A percentile compares a stretch with the other conserved stretches of the same genome.
phyloP scores from a whole-genome alignment of 2,329 filamentous ascomycete species.

The Monosporascus sp. region DNA sequence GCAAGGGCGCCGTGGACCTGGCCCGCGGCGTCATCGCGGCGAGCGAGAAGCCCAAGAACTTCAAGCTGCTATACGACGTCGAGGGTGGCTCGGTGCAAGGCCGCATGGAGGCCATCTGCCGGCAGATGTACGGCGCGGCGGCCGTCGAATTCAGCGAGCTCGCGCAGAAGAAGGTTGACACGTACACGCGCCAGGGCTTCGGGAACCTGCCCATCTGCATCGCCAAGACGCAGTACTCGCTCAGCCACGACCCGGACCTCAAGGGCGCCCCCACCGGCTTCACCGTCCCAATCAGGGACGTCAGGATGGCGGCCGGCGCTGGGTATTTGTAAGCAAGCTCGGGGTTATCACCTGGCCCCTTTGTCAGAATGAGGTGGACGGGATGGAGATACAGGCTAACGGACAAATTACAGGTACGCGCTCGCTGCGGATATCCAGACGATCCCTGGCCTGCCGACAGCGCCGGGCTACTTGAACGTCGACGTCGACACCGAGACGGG shows the following conservation, averaged over 20 bases:
- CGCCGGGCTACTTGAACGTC: constrained; percentile 91
- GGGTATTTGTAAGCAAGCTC: constrained; percentile 68
- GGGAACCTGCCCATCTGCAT: constrained; percentile 92
- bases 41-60: constrained; percentile 76
- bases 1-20: constrained; percentile 81
- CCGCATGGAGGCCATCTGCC: constrained; percentile 84
- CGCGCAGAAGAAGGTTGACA: constrained; percentile 93
- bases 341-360: too few species aligned
- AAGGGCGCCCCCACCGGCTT: constrained; percentile 96
- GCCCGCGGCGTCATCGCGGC: constrained; percentile 82
- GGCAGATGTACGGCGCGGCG: constrained; percentile 89
- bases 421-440: constrained; percentile 97
- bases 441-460: constrained; percentile 90
- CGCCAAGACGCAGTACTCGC: constrained; percentile 96
- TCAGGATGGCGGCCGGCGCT: constrained; percentile 87
- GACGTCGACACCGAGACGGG: constrained; percentile 79
- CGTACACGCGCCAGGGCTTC: constrained; percentile 87
- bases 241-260: constrained; percentile 85
- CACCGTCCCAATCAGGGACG: constrained; percentile 89
- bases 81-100: constrained; percentile 71
- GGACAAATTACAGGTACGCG: constrained; percentile 59
- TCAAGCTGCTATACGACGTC: constrained; percentile 79
- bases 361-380: too few species aligned
- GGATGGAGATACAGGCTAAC: constrained; percentile 24
- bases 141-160: constrained; percentile 89